phyloP scores from a whole-genome alignment of 768 basidiomycete species.

The Pulveroboletus sp. region DNA sequence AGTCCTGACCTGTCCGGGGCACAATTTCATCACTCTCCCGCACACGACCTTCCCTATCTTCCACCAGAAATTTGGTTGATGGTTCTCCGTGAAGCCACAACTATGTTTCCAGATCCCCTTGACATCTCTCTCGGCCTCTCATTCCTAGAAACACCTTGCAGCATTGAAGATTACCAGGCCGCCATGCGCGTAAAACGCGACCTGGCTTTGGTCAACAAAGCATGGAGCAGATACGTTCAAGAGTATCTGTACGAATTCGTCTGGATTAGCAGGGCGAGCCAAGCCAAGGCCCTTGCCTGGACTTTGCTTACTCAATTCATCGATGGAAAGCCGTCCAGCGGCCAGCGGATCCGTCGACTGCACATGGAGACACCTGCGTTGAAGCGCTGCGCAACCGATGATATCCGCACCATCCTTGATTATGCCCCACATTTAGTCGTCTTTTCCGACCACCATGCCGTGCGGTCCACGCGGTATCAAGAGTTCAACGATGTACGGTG shows the following conservation, averaged over 20 bases:
- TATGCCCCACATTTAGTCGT: conserved; percentile 57
- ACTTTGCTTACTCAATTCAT: conserved; percentile 44
- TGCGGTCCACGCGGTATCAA: conserved; percentile 53
- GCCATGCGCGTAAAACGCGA: conserved; percentile 48
- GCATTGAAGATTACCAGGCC: conserved; percentile 43
- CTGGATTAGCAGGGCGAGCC: conserved; percentile 58
- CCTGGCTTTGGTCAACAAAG: conserved; percentile 52
- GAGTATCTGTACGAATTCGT: conserved; percentile 64
- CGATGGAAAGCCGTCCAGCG: conserved; percentile 35
- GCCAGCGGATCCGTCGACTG: conserved; percentile 55
- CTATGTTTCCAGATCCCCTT: conserved; percentile 42
- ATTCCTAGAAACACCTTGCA: conserved; percentile 50
- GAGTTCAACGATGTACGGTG: conserved; percentile 43
- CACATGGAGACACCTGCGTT: conserved; percentile 68
- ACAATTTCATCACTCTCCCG: conserved; percentile 27
- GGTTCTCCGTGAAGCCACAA: conserved; percentile 58
- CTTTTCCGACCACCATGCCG: conserved; percentile 63
- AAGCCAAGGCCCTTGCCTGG: conserved; percentile 47
- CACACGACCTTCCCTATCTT: conserved; percentile 41
- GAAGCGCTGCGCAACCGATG: conserved; percentile 62
- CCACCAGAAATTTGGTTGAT: conserved; percentile 68
- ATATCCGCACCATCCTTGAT: conserved; percentile 68
- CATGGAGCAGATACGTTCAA: conserved; percentile 54
- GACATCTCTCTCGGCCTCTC: conserved; percentile 51
- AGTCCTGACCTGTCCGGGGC: conserved; percentile 4